These are phyloP conservation scores for Amborella trichopoda DNA, from an alignment of 164 flowering plant genomes.

Conservation along the genomic window DNA sequence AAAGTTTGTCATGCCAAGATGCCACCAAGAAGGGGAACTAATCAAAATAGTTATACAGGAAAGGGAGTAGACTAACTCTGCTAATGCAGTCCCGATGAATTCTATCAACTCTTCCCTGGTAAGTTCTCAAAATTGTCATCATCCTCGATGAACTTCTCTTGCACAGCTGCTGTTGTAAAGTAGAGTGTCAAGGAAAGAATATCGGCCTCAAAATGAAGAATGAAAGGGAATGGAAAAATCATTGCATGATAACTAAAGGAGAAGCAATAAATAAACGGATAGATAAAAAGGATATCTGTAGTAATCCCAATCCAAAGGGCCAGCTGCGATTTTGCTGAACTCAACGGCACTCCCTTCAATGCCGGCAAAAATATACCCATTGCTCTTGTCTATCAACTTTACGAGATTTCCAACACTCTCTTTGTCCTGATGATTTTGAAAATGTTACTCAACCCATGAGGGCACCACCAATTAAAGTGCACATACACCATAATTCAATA, in stretches of 20 bases:
- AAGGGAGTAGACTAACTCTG: too few relatives aligned
- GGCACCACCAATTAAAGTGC: too few relatives aligned
- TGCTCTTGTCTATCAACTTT: constrained; percentile 78
- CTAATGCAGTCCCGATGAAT: too few relatives aligned
- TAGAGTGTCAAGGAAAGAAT: constrained; percentile 39
- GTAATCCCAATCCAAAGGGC: constrained; percentile 83
- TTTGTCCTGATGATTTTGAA: constrained; percentile 89
- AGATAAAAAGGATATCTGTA: constrained; percentile 92
- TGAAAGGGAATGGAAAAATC: too few relatives aligned
- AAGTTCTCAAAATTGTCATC: constrained; percentile 23
- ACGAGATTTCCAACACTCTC: constrained; percentile 88
- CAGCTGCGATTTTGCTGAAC: constrained; percentile 86
- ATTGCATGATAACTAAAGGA: not conserved
- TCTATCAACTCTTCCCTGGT: too few relatives aligned
- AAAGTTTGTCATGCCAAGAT: too few relatives aligned
- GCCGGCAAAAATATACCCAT: constrained; percentile 77
- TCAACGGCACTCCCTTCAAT: constrained; percentile 81
- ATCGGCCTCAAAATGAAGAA: too few relatives aligned
- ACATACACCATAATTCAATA: too few relatives aligned
- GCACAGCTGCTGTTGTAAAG: constrained; percentile 80
- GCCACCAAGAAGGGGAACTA: too few relatives aligned
- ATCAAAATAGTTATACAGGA: too few relatives aligned
- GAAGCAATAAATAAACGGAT: not conserved
- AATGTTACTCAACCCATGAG: too few relatives aligned
- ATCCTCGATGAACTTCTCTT: constrained; percentile 94